Conservation (phyloP, 2,329 filamentous ascomycete species). For the Botryotinia globosa region DNA sequence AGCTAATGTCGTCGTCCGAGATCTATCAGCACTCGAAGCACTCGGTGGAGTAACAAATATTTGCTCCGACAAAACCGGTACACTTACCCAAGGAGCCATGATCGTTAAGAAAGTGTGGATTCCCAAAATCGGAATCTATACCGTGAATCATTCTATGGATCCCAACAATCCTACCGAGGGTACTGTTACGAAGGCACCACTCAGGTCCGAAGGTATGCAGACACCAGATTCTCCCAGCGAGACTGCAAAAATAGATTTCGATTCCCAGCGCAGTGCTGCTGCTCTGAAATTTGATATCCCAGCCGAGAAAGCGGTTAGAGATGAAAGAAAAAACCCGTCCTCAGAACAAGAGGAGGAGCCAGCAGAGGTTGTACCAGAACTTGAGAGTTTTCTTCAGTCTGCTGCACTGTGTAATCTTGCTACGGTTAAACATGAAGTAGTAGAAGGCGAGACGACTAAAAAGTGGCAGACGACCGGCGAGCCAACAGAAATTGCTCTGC, state of each 20-base stretch:
- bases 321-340: conserved; percentile 33
- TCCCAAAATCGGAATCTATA: conserved; percentile 50
- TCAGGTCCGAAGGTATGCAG: conserved; percentile 7
- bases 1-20: conserved; percentile 56
- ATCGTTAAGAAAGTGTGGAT: conserved; percentile 58
- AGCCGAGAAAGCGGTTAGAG: conserved; percentile 43
- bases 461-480: conserved; percentile 64
- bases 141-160: conserved; percentile 50
- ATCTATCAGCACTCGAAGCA: conserved; percentile 54
- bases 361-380: conserved; percentile 41
- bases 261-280: conserved; percentile 57
- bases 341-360: conserved; percentile 26
- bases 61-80: conserved; percentile 77
- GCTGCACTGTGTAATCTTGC: conserved; percentile 59
- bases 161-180: conserved; percentile 55
- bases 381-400: conserved; percentile 59
- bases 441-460: conserved; percentile 52
- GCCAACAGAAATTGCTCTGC: conserved; percentile 70
- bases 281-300: conserved; percentile 50
- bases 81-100: conserved; percentile 58
- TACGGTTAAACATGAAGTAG: conserved; percentile 63
- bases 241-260: conserved; percentile 52
- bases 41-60: conserved; percentile 62
- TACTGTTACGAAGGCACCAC: conserved; percentile 40
- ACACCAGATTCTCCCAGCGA: conserved; percentile 30